Evolutionary conservation across 208 protist genomes (phyloP), one percentile per base, ranked within the genome.

Genomic region (Leishmania gerbilli): DNA sequence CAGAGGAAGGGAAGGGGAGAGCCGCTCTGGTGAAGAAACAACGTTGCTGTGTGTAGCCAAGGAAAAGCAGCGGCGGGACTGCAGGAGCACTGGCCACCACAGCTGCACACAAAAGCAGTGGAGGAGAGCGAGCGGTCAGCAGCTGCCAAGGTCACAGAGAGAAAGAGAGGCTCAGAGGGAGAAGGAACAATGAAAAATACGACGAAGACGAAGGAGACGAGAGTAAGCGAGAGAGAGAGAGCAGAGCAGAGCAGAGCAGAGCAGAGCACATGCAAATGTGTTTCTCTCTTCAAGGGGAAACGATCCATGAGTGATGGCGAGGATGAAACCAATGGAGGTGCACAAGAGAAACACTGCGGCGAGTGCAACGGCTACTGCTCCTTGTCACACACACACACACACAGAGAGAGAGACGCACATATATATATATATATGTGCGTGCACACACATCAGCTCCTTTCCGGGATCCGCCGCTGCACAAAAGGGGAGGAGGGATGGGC

Each of bases 1-100:
- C 42, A 80, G 34, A 65, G 45, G 31, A 80, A 45, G 81, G 34
- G 62, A 65, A 19, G 45, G 21, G 1, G 69, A 55, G 69, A 74
- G 24, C 13, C 27, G 45, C 69, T 31, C n/a, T 27, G 27, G 13
- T 47, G 17, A 5, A 74, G 13, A 82, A 76, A 21, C 13, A 24
- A 27, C 5, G 42, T 45, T 56, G 31, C 21, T 34, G 58, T 47
- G 24, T 3, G 15, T 37, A 34, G 42, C 24, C 24, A 19, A 45
- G 31, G 45, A 31, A 45, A 51, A 34, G 15, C 24, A 31, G 45
- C 40, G 45, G n/a, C 24, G 40, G 11, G 27, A 21, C 24, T 71
- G 47, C 11, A 31, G 21, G 45, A 24, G 45, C 17, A 19, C 24
- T 21, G 9, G 31, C 37, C 7, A 55, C 67, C 2, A 11, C 40